Evolutionary conservation across 805 yeast genomes (phyloP).

Genomic region (Tetrapisispora iriomotensis): DNA sequence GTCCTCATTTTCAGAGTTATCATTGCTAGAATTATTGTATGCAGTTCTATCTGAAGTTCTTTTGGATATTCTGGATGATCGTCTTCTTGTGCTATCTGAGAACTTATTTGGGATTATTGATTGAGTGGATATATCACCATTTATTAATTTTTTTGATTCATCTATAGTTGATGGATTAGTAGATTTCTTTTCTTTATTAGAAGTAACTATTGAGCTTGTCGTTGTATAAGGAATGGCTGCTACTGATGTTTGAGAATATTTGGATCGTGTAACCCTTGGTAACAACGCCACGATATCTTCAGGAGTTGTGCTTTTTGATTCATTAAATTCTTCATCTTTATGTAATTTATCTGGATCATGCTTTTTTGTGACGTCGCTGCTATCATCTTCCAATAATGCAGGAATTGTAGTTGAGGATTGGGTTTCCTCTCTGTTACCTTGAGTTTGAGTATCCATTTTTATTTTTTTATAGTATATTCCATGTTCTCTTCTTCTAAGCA

Average conservation of each 20-base stretch:
- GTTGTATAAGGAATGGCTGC: neutral
- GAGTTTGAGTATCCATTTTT: slow-evolving; percentile 3
- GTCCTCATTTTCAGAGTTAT: neutral
- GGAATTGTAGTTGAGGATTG: neutral
- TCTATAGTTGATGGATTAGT: neutral
- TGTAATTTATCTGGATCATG: neutral
- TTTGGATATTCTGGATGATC: slow-evolving; percentile 19
- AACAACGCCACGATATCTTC: neutral
- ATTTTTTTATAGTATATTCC: slow-evolving; percentile 20
- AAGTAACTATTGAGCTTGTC: neutral
- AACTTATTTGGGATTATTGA: slow-evolving; percentile 5
- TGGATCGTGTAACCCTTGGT: neutral
- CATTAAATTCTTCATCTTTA: neutral
- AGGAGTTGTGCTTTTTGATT: neutral
- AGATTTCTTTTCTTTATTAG: neutral
- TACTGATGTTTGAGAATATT: neutral
- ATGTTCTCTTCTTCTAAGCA: slow-evolving; percentile 21
- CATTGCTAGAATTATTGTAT: neutral
- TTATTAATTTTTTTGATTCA: slow-evolving; percentile 2
- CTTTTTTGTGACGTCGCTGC: neutral
- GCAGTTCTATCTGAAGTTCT: neutral
- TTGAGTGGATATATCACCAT: slow-evolving; percentile 9
- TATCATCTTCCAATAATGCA: neutral
- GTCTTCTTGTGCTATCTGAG: slow-evolving; percentile 11
- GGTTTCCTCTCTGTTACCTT: neutral